phyloP scores from a whole-genome alignment of 345 rosid genomes.

The Noccaea caerulescens region DNA sequence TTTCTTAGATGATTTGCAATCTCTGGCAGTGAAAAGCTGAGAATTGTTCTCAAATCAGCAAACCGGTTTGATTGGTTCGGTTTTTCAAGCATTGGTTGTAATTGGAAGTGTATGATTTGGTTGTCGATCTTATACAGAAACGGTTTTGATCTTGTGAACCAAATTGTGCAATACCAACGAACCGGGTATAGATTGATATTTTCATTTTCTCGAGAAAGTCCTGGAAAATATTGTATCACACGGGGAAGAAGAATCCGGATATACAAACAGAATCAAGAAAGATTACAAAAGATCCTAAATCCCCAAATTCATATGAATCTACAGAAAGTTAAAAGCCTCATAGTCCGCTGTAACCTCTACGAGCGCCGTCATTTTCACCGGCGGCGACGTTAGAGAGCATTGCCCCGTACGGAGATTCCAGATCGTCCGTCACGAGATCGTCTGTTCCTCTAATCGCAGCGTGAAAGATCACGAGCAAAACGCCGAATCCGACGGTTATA shows the following conservation, averaged over 20 bases:
- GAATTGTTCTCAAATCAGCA: slow-evolving; percentile 1
- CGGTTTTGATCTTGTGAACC: slow-evolving; percentile 9
- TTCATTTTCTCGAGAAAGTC: background rate
- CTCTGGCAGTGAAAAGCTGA: slow-evolving; percentile 73
- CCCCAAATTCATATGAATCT: background rate
- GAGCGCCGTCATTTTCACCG: slow-evolving; percentile 31
- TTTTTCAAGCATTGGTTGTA: background rate
- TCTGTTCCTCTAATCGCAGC: slow-evolving; percentile 56
- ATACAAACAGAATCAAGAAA: background rate
- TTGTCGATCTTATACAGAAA: slow-evolving; percentile 1
- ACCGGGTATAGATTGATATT: background rate
- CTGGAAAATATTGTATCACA: background rate
- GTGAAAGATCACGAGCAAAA: slow-evolving; percentile 48
- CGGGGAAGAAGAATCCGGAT: background rate
- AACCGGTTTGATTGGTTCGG: background rate
- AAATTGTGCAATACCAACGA: background rate
- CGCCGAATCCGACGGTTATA: slow-evolving; percentile 43
- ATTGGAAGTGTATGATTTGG: slow-evolving; percentile 28
- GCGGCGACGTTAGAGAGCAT: slow-evolving; percentile 45
- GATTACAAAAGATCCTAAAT: background rate
- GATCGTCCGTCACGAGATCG: slow-evolving; percentile 57
- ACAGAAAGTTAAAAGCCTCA: slow-evolving; percentile 21
- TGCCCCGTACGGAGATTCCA: slow-evolving; percentile 56
- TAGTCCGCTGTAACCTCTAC: slow-evolving; percentile 46
- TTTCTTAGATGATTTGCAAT: slow-evolving; percentile 78